Conservation (phyloP, 225 moss, liverwort and hornwort genomes). For the Marchantia polymorpha region DNA sequence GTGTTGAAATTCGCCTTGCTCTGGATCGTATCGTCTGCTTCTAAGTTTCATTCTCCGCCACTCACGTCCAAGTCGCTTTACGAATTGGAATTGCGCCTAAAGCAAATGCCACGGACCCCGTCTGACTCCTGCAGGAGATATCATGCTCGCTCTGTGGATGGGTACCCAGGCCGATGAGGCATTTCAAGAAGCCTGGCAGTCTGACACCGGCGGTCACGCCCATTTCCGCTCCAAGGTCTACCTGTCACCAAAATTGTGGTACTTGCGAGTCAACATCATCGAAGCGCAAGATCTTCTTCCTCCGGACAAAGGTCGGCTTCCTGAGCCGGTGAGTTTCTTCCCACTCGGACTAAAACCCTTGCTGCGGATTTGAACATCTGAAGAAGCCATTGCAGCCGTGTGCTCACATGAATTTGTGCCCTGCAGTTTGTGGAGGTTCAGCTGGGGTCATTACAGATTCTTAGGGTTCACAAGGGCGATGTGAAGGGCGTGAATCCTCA, state of each 20-base stretch:
- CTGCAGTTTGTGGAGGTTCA: conserved; percentile 67
- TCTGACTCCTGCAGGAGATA: conserved; percentile 49
- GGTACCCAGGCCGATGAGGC: conserved; percentile 97
- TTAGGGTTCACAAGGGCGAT: conserved; percentile 40
- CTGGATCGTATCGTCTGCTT: neutral
- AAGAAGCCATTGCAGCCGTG: neutral
- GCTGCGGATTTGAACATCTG: too few relatives aligned
- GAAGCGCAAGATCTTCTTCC: conserved; percentile 84
- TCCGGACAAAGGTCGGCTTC: conserved; percentile 45
- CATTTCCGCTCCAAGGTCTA: conserved; percentile 89
- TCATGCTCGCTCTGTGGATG: conserved; percentile 93
- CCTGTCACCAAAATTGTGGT: conserved; percentile 91
- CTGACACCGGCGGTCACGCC: conserved; percentile 85
- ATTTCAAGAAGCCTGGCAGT: conserved; percentile 97
- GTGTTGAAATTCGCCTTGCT: neutral
- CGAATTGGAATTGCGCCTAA: neutral
- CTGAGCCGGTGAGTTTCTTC: conserved; percentile 54
- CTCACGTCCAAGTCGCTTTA: neutral
- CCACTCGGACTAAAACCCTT: too few relatives aligned
- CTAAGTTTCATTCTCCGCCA: neutral
- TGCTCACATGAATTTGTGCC: neutral
- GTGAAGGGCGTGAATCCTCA: conserved; percentile 53
- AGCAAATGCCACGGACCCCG: neutral
- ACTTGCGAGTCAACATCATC: conserved; percentile 73
- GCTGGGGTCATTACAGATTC: conserved; percentile 65